Evolutionary conservation across 2,329 filamentous ascomycete species (phyloP).

Genomic region (Fusarium xyrophilum): DNA sequence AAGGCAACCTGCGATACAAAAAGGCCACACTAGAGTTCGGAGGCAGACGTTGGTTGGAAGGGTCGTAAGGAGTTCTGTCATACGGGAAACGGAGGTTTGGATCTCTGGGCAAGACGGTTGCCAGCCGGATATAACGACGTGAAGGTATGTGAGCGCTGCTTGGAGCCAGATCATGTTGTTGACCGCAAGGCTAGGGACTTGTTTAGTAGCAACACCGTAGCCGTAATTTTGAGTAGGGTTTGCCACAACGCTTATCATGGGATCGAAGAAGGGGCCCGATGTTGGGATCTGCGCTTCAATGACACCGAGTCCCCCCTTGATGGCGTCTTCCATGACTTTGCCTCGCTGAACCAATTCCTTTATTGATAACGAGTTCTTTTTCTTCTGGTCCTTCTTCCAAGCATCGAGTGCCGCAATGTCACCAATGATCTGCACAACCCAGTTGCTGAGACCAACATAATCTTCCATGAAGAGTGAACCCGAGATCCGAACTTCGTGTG

Average conservation of each 20-base stretch:
- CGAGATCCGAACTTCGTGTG: constrained; percentile 29
- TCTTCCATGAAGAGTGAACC: constrained; percentile 55
- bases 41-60: constrained; percentile 45
- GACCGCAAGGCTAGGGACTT: constrained; percentile 36
- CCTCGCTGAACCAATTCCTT: constrained; percentile 56
- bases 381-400: constrained; percentile 60
- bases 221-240: constrained; percentile 37
- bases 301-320: constrained; percentile 45
- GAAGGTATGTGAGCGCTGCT: constrained; percentile 56
- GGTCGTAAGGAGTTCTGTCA: constrained; percentile 46
- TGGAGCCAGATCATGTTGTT: constrained; percentile 56
- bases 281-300: constrained; percentile 39
- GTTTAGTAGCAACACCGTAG: constrained; percentile 31
- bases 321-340: constrained; percentile 48
- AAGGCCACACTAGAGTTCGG: constrained; percentile 50
- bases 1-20: constrained; percentile 53
- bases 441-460: constrained; percentile 64
- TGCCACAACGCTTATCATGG: constrained; percentile 25
- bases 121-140: constrained; percentile 59
- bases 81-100: constrained; percentile 43
- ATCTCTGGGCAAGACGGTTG: constrained; percentile 55
- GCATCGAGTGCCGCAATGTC: constrained; percentile 60
- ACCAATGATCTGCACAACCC: constrained; percentile 61
- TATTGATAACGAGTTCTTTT: constrained; percentile 53
- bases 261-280: background rate